These are phyloP conservation scores for Phytophthora lateralis DNA, from an alignment of 352 stramenopile genomes.

Conservation along the genomic window DNA sequence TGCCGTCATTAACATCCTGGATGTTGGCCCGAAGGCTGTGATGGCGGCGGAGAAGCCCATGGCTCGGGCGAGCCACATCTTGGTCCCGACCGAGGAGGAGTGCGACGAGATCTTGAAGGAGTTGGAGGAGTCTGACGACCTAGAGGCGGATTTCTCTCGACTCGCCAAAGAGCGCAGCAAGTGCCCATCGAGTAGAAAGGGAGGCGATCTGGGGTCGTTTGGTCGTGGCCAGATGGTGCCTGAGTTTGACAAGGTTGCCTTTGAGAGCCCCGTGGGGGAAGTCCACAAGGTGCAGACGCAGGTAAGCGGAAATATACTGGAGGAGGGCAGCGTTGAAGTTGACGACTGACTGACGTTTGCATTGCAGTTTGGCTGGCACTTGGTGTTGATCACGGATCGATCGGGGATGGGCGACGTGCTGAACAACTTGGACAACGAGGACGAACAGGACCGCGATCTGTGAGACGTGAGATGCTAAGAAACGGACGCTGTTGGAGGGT, in stretches of 20 bases:
- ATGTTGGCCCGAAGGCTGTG: conserved; percentile 21
- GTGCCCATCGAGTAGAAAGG: conserved; percentile 67
- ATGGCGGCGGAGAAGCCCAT: conserved; percentile 32
- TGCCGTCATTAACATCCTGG: conserved; percentile 33
- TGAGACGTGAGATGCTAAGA: conserved; percentile 4
- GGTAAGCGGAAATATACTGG: conserved; percentile 31
- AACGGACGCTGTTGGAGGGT: no score
- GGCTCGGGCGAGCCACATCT: conserved; percentile 81
- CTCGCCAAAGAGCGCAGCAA: conserved; percentile 71
- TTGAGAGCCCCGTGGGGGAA: conserved; percentile 62
- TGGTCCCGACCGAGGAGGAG: conserved; percentile 67
- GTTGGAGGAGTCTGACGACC: conserved; percentile 50
- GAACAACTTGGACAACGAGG: conserved; percentile 25
- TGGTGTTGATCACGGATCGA: conserved; percentile 75
- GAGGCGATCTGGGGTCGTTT: conserved; percentile 72
- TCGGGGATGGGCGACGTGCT: conserved; percentile 45
- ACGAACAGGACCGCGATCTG: conserved; percentile 31
- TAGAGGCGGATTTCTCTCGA: conserved; percentile 53
- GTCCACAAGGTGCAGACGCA: conserved; percentile 83
- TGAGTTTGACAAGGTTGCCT: conserved; percentile 82
- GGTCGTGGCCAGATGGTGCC: conserved; percentile 73
- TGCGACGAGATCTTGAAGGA: conserved; percentile 57
- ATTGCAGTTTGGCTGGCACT: conserved; percentile 80
- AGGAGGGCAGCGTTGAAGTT: background rate
- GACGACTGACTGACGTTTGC: conserved; percentile 12